Conservation (phyloP, 2,329 filamentous ascomycete genomes). For the Albifimbria verrucaria region DNA sequence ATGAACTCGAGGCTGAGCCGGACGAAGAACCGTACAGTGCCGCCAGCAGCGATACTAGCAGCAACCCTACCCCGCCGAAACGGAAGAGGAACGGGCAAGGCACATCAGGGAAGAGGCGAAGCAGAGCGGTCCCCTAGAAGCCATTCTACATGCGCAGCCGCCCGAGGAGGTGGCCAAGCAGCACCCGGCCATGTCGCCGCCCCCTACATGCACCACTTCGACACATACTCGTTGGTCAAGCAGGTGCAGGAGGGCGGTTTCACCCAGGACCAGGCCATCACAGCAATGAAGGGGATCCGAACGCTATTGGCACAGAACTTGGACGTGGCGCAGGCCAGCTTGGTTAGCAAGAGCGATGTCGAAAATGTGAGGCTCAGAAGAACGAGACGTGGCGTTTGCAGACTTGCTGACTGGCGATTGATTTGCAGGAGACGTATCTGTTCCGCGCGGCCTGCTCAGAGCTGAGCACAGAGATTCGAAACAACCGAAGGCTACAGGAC, state of each 20-base stretch:
- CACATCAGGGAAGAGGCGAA: constrained; percentile 33
- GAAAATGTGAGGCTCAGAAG: constrained; percentile 60
- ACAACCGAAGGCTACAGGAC: constrained; percentile 70
- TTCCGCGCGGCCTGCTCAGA: constrained; percentile 94
- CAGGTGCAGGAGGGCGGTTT: constrained; percentile 74
- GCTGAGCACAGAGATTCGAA: constrained; percentile 80
- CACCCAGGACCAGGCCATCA: constrained; percentile 70
- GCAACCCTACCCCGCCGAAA: constrained; percentile 4
- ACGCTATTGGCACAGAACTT: constrained; percentile 74
- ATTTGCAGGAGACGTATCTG: constrained; percentile 71
- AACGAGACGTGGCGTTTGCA: not conserved
- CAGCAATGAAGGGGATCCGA: constrained; percentile 89
- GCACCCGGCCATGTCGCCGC: constrained; percentile 66
- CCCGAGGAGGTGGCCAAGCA: constrained; percentile 39
- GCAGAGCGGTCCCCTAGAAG: constrained; percentile 48
- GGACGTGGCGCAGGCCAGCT: constrained; percentile 70
- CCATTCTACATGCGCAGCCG: constrained; percentile 44
- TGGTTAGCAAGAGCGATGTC: constrained; percentile 88
- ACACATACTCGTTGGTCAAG: constrained; percentile 86
- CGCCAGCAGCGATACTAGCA: constrained; percentile 6
- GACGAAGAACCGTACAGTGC: constrained; percentile 7
- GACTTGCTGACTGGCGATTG: not conserved
- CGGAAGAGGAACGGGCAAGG: constrained; percentile 19
- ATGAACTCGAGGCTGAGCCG: not conserved
- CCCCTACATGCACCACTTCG: constrained; percentile 95